Conservation (phyloP, 1,284 basidiomycete species). For the Malassezia nana region DNA sequence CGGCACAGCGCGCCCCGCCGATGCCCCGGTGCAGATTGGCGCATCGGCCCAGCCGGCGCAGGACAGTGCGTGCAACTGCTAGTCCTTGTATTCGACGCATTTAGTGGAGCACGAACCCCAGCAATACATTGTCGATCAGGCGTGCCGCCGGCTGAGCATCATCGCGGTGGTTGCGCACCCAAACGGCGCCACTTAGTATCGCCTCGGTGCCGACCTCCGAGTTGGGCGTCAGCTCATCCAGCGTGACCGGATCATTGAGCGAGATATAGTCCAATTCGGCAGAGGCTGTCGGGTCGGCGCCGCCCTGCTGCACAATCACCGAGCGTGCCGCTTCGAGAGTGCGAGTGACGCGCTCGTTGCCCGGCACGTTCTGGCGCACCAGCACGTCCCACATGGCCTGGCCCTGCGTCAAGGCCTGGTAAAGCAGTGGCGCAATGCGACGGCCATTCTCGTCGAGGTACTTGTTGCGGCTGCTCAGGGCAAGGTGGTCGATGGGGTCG, state of each 20-base stretch:
- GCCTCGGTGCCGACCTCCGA: conserved; percentile 51
- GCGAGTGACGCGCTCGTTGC: conserved; percentile 19
- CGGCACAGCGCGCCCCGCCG: not conserved
- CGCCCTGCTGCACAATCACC: conserved; percentile 17
- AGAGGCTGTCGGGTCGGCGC: conserved; percentile 28
- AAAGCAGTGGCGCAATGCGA: conserved; percentile 61
- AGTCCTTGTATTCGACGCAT: conserved; percentile 1
- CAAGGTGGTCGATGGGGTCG: conserved; percentile 57
- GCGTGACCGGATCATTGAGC: conserved; percentile 70
- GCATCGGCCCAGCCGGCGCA: not conserved
- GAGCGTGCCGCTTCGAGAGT: conserved; percentile 26
- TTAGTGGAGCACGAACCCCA: conserved; percentile 53
- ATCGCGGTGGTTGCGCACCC: conserved; percentile 53
- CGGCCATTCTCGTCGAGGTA: conserved; percentile 66
- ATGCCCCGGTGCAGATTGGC: conserved; percentile 12
- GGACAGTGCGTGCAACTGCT: conserved; percentile 15
- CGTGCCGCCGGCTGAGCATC: conserved; percentile 60
- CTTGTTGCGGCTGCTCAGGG: conserved; percentile 80
- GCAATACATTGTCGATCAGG: conserved; percentile 81
- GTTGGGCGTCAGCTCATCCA: conserved; percentile 50
- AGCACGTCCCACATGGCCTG: conserved; percentile 47
- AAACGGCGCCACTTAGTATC: conserved; percentile 77
- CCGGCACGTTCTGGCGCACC: conserved; percentile 4
- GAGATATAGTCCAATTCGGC: conserved; percentile 74
- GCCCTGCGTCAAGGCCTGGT: conserved; percentile 58